These are phyloP conservation scores for Talinum fruticosum DNA, from an alignment of 148 eudicot species.

Conservation along the genomic window DNA sequence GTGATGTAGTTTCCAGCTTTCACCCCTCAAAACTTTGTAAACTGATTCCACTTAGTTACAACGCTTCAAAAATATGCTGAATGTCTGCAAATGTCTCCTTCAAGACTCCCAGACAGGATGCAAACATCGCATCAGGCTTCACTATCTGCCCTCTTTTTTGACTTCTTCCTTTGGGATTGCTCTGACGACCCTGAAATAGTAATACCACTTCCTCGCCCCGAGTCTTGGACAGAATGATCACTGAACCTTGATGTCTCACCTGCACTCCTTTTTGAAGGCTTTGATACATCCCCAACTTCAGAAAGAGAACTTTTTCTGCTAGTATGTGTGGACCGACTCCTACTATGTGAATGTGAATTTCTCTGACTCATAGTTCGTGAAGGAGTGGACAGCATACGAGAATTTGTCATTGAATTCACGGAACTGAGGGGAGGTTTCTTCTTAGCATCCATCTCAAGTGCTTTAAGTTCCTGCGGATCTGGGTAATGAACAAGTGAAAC, in stretches of 20 bases:
- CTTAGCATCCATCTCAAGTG: conserved; percentile 15
- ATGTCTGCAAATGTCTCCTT: not conserved
- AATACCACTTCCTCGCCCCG: conserved; percentile 45
- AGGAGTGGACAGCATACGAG: conserved; percentile 38
- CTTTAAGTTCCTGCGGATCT: conserved; percentile 58
- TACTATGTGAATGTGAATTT: conserved; percentile 28
- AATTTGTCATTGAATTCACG: conserved; percentile 37
- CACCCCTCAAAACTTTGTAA: not conserved
- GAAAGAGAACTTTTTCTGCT: conserved; percentile 44
- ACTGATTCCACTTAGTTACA: not conserved
- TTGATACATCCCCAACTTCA: conserved; percentile 31
- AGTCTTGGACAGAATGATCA: conserved; percentile 40
- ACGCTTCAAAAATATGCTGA: not conserved
- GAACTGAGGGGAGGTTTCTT: conserved; percentile 33
- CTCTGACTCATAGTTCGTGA: conserved; percentile 30
- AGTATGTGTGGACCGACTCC: conserved; percentile 31
- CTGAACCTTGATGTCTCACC: conserved; percentile 35
- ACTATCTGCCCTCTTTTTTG: conserved; percentile 39
- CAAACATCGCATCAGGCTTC: conserved; percentile 4
- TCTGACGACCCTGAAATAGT: conserved; percentile 50
- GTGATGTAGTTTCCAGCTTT: not conserved
- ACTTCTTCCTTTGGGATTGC: conserved; percentile 47
- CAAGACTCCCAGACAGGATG: not conserved
- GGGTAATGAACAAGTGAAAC: conserved; percentile 76
- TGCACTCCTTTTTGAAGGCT: conserved; percentile 30